Conservation (phyloP, 371 early-diverging fungal genomes). For the Apophysomyces variabilis region DNA sequence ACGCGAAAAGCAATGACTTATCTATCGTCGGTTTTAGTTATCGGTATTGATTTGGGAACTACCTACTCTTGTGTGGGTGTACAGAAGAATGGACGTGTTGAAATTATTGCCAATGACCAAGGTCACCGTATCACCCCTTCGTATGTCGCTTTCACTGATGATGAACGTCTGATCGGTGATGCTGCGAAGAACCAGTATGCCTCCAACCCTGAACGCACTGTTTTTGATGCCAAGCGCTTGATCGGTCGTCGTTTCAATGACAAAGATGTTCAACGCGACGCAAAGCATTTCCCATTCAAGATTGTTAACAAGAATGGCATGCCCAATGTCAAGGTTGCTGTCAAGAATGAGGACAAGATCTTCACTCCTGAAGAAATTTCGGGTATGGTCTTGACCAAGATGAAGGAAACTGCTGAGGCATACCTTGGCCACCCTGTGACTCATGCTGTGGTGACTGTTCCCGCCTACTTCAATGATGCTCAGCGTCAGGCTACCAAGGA, state of each 20-base stretch:
- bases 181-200: conserved; percentile 87
- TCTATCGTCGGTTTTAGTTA: conserved; percentile 30
- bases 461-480: conserved; percentile 92
- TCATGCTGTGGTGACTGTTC: conserved; percentile 89
- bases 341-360: conserved; percentile 88
- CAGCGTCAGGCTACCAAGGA: conserved; percentile 99
- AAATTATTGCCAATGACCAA: conserved; percentile 80
- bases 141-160: conserved; percentile 85
- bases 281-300: conserved; percentile 93
- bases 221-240: conserved; percentile 96
- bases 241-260: conserved; percentile 89
- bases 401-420: conserved; percentile 97
- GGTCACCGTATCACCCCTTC: conserved; percentile 90
- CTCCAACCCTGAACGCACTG: conserved; percentile 84
- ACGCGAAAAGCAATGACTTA: neutral
- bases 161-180: conserved; percentile 87
- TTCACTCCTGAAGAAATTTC: conserved; percentile 98
- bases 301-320: conserved; percentile 81
- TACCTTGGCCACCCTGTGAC: conserved; percentile 89
- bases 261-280: conserved; percentile 83
- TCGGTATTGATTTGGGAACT: conserved; percentile 93
- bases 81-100: conserved; percentile 86
- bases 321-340: conserved; percentile 80
- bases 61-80: conserved; percentile 98
- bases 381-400: conserved; percentile 94